Conservation (phyloP, 2,329 filamentous ascomycete species). For the Ascochyta clinopodiicola region DNA sequence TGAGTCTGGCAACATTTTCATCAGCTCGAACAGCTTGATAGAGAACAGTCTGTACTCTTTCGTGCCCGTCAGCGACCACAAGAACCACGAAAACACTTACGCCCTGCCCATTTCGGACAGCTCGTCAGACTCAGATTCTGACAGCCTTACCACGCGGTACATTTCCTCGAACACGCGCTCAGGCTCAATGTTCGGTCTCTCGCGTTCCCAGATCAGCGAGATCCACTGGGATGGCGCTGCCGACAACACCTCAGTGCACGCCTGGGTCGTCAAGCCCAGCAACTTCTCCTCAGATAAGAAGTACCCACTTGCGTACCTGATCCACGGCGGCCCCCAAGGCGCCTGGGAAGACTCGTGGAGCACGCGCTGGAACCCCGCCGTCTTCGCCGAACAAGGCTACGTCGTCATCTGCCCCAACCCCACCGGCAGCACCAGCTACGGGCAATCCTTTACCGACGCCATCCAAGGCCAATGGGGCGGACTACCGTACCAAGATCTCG, state of each 20-base stretch:
- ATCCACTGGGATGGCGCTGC: conserved; percentile 73
- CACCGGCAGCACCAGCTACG: conserved; percentile 83
- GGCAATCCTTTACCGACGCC: conserved; percentile 76
- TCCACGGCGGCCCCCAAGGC: conserved; percentile 83
- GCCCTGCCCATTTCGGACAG: conserved; percentile 29
- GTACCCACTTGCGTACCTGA: conserved; percentile 79
- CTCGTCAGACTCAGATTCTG: conserved; percentile 35
- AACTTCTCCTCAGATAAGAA: conserved; percentile 72
- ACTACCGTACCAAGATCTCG: conserved; percentile 81
- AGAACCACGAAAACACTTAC: conserved; percentile 22
- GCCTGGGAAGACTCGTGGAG: conserved; percentile 79
- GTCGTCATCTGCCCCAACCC: conserved; percentile 83
- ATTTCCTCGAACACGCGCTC: conserved; percentile 71
- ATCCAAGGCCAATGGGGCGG: conserved; percentile 86
- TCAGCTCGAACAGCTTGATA: conserved; percentile 71
- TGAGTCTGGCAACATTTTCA: conserved; percentile 61
- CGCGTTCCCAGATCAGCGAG: conserved; percentile 67
- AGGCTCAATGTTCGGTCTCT: conserved; percentile 71
- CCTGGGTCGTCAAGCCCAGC: conserved; percentile 68
- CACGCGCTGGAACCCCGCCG: conserved; percentile 83
- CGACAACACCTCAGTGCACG: conserved; percentile 68
- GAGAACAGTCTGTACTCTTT: conserved; percentile 76
- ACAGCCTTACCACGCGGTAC: conserved; percentile 31
- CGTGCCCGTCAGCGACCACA: conserved; percentile 48
- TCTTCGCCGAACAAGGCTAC: conserved; percentile 88